Evolutionary conservation across 768 basidiomycete genomes (phyloP).

Genomic region (Filobasidium floriforme): DNA sequence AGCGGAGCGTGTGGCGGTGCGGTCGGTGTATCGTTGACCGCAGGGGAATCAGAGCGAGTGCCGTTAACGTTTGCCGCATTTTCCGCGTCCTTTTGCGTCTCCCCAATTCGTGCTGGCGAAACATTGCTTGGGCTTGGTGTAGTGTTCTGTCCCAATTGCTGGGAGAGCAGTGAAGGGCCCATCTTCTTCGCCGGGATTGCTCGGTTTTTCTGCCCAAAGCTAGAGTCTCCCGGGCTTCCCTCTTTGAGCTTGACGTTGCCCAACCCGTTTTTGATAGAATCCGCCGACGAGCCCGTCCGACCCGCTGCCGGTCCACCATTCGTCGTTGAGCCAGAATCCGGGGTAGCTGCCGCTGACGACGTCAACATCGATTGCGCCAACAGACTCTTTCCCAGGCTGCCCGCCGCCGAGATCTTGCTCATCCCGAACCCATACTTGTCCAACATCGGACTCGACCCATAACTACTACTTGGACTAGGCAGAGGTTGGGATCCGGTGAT

Average conservation of each 20-base stretch:
- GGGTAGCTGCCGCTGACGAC: neutral
- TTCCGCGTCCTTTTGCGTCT: neutral
- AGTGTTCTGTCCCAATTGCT: constrained; percentile 50
- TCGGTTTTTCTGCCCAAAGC: constrained; percentile 42
- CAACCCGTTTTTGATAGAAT: constrained; percentile 53
- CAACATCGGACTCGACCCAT: constrained; percentile 65
- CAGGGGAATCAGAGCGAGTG: neutral
- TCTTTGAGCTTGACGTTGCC: constrained; percentile 45
- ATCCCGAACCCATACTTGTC: constrained; percentile 89
- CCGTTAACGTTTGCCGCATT: neutral
- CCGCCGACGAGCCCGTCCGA: constrained; percentile 48
- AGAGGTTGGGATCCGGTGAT: constrained; percentile 92
- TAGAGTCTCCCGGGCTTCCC: constrained; percentile 24
- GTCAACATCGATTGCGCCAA: constrained; percentile 7
- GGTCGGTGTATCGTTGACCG: neutral
- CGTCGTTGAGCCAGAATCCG: neutral
- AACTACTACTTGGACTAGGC: constrained; percentile 61
- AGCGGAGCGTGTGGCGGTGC: neutral
- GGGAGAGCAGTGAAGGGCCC: constrained; percentile 67
- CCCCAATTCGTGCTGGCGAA: neutral
- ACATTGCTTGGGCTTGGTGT: constrained; percentile 2
- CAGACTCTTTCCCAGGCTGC: constrained; percentile 20
- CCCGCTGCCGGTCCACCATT: constrained; percentile 2
- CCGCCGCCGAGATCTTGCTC: constrained; percentile 62
- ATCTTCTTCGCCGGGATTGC: constrained; percentile 29